Conservation (phyloP, 2,329 filamentous ascomycete genomes). For the Calonectria honghensis region DNA sequence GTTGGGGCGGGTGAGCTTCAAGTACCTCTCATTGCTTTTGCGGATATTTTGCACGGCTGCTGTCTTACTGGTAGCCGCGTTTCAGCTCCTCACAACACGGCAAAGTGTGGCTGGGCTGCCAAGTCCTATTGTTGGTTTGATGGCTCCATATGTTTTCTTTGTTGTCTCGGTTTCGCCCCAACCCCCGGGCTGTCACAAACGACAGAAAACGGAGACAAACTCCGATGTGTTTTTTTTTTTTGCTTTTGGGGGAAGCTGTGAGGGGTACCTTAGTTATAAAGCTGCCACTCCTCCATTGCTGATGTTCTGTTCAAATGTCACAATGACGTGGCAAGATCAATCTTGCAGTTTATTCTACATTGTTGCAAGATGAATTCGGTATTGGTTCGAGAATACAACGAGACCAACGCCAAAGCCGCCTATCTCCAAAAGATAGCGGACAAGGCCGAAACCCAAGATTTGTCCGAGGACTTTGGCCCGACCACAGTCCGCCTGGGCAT, state of each 20-base stretch:
- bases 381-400: background rate
- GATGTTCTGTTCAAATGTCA: no score
- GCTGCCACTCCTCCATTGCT: no score
- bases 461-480: background rate
- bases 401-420: background rate
- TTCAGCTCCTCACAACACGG: background rate
- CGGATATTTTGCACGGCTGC: background rate
- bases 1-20: no score
- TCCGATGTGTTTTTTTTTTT: background rate
- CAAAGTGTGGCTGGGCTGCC: background rate
- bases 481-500: background rate
- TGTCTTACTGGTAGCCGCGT: background rate
- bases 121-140: background rate
- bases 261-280: conserved; percentile 2
- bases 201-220: background rate
- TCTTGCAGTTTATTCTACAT: no score
- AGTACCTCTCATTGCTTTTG: background rate
- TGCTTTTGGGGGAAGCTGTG: background rate
- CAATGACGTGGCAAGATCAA: background rate
- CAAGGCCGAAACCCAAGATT: background rate
- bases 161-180: background rate
- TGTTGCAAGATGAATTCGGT: background rate
- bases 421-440: background rate
- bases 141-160: background rate
- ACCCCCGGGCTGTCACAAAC: background rate